phyloP scores from a whole-genome alignment of 2,329 filamentous ascomycete genomes.

The Claviceps sp. region DNA sequence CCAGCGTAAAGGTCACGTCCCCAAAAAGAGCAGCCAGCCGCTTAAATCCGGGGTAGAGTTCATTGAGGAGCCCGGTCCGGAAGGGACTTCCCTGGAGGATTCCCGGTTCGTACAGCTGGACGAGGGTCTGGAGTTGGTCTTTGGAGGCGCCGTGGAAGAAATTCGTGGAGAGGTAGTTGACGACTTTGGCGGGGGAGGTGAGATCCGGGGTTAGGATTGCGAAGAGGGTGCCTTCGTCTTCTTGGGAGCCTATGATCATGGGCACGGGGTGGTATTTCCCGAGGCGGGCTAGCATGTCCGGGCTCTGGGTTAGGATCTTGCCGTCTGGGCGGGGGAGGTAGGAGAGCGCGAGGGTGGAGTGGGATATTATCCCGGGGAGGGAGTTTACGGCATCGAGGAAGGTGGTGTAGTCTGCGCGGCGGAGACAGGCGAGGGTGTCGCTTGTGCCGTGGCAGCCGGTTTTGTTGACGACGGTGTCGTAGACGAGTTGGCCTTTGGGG shows the following conservation, averaged over 20 bases:
- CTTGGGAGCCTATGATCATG: constrained; percentile 2
- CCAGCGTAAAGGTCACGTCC: constrained; percentile 62
- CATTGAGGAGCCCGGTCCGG: constrained; percentile 54
- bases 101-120: constrained; percentile 48
- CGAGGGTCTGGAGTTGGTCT: constrained; percentile 38
- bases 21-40: constrained; percentile 62
- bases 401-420: constrained; percentile 39
- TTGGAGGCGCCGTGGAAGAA: constrained; percentile 47
- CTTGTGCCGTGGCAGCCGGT: constrained; percentile 17
- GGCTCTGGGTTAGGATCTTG: neutral
- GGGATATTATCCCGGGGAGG: neutral
- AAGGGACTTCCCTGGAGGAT: constrained; percentile 54
- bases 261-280: constrained; percentile 40
- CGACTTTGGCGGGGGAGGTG: constrained; percentile 43
- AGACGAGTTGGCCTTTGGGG: constrained; percentile 1
- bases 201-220: constrained; percentile 20
- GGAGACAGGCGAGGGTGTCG: constrained; percentile 18
- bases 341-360: neutral
- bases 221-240: constrained; percentile 2
- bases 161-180: constrained; percentile 44
- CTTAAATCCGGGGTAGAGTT: constrained; percentile 65
- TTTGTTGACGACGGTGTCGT: neutral
- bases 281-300: constrained; percentile 27
- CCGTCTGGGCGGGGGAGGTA: constrained; percentile 18
- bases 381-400: constrained; percentile 23